Conservation (phyloP, 345 rosid species). For the Combretum micranthum region DNA sequence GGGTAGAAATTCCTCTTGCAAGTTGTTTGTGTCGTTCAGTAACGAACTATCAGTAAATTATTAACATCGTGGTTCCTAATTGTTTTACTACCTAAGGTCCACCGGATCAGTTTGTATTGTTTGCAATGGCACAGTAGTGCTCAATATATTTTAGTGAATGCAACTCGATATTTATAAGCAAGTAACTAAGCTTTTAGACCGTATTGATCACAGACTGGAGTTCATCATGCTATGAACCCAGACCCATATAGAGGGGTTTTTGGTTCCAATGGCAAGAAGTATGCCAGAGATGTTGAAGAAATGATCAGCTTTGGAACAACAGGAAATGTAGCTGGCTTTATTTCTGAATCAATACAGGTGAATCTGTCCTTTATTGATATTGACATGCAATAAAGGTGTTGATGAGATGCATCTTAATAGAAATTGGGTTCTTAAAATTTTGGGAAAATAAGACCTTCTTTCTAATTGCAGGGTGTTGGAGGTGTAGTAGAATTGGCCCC, state of each 20-base stretch:
- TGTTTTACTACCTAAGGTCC: too few relatives aligned
- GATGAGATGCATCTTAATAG: too few relatives aligned
- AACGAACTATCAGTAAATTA: too few relatives aligned
- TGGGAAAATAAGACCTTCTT: neutral
- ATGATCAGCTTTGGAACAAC: conserved; percentile 79
- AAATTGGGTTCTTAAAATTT: too few relatives aligned
- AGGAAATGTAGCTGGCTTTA: conserved; percentile 79
- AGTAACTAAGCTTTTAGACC: neutral
- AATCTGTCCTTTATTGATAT: neutral
- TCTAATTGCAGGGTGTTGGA: conserved; percentile 75
- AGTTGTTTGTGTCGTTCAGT: too few relatives aligned
- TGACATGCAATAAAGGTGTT: too few relatives aligned
- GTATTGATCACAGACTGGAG: conserved; percentile 56
- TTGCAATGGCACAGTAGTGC: too few relatives aligned
- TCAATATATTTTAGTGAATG: too few relatives aligned
- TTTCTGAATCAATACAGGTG: conserved; percentile 93
- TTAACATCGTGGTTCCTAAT: too few relatives aligned
- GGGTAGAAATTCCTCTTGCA: too few relatives aligned
- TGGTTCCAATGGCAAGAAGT: conserved; percentile 87
- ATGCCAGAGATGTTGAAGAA: conserved; percentile 80
- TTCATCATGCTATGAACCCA: conserved; percentile 93
- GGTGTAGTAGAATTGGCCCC: conserved; percentile 92
- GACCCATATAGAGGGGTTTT: conserved; percentile 95
- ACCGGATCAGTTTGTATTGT: too few relatives aligned
- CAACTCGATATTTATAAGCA: too few relatives aligned